Conservation (phyloP, 1,284 basidiomycete species). For the Quambalaria eucalypti region DNA sequence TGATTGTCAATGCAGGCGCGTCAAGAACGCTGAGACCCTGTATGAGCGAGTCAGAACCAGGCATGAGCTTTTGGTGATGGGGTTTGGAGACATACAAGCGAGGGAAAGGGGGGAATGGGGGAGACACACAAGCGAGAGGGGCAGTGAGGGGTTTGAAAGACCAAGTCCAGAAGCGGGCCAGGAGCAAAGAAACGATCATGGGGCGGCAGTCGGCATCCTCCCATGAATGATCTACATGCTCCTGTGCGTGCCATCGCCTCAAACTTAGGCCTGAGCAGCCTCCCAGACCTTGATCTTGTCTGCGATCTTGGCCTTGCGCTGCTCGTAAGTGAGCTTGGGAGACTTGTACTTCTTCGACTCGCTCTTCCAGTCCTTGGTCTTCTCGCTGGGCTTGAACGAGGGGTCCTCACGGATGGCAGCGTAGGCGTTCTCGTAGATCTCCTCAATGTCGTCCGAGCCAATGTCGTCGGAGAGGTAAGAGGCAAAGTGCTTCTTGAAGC, state of each 20-base stretch:
- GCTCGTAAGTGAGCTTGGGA: conserved; percentile 64
- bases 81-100: no score
- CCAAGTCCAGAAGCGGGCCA: no score
- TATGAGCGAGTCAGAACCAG: no score
- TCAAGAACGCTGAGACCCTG: no score
- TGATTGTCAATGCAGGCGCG: no score
- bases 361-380: conserved; percentile 82
- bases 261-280: conserved; percentile 4
- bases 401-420: conserved; percentile 89
- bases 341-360: conserved; percentile 70
- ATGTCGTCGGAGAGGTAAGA: conserved; percentile 90
- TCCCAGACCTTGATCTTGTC: conserved; percentile 42
- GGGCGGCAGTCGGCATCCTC: no score
- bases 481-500: conserved; percentile 98
- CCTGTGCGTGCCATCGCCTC: neutral
- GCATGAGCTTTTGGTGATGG: no score
- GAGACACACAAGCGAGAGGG: no score
- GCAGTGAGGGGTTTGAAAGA: no score
- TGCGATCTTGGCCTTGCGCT: conserved; percentile 50
- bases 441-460: conserved; percentile 94
- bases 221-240: no score
- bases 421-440: conserved; percentile 75
- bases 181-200: no score
- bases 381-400: conserved; percentile 79
- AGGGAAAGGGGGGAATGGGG: no score